Evolutionary conservation across 345 rosid species (phyloP).

Genomic region (Citrus unshiu): DNA sequence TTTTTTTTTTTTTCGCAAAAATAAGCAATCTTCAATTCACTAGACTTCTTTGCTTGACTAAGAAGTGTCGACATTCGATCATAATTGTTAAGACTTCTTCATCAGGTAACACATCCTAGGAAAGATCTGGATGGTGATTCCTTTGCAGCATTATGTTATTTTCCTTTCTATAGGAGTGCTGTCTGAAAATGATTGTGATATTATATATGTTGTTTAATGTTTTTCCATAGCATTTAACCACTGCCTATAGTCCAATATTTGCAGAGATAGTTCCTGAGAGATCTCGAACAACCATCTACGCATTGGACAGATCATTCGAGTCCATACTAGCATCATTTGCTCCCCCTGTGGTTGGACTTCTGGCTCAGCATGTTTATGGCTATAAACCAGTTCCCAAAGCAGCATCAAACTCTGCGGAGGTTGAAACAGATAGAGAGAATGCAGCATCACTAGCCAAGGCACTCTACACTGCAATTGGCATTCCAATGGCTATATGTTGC

Average conservation of each 20-base stretch:
- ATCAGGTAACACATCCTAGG: too few species aligned
- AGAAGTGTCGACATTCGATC: background rate
- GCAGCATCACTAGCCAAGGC: constrained; percentile 79
- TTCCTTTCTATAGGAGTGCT: too few species aligned
- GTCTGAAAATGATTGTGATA: too few species aligned
- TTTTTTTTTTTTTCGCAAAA: too few species aligned
- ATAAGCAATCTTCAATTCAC: background rate
- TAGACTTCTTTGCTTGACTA: background rate
- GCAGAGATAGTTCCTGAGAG: constrained; percentile 93
- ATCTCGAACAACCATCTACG: constrained; percentile 74
- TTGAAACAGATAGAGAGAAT: constrained; percentile 59
- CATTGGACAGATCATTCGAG: constrained; percentile 74
- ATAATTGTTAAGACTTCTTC: background rate
- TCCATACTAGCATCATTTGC: constrained; percentile 72
- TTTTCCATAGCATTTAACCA: constrained; percentile 1
- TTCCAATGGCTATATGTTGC: constrained; percentile 75
- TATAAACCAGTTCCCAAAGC: constrained; percentile 58
- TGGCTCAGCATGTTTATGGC: constrained; percentile 81
- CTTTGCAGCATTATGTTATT: too few species aligned
- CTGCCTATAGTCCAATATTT: constrained; percentile 67
- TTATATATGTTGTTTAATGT: background rate
- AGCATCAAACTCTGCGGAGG: constrained; percentile 35
- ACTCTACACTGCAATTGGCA: constrained; percentile 64
- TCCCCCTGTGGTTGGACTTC: constrained; percentile 72
- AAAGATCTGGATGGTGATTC: background rate